Evolutionary conservation across 169 alveolate species (phyloP), one percentile per base, ranked within the genome.

Genomic region (Plasmodium vivax): DNA sequence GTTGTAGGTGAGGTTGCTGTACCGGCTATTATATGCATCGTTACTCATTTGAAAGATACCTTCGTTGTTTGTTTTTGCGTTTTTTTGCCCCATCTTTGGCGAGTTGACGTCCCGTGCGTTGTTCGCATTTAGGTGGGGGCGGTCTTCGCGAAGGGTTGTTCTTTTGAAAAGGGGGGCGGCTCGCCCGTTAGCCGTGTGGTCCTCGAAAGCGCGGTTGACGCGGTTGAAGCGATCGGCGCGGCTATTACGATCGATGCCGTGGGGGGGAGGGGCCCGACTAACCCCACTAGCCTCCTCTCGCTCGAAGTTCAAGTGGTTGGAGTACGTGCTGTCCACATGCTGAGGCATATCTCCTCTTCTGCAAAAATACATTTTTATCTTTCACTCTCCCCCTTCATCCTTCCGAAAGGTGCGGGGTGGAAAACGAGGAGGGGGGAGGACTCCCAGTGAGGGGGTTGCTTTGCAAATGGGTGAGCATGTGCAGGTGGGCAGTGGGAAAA

Each of bases 291-390:
- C 38, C 14, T 19, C 43, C 3, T 10, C 7, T 1, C 38, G 58
- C 41, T 54, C 68, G 74, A 84, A 54, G 34, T 87, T 87, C n/a
- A 87, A 77, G 45, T 74, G 71, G 47, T 75, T 87, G 8, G 79
- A 51, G 72, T 87, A 87, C 68, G 82, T 87, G 81, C 51, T 87
- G 19, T 87, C 82, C 47, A 38, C 79, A 75, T 87, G 54, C 72
- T 77, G 77, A 87, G 58, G 41, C 93, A 71, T 87, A 87, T 87
- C 82, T 87, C 81, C 87, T 87, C 45, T 74, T 14, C 71, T 87
- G 68, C 68, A 30, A 87, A 87, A 23, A 87, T 74, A 77, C 93
- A 87, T 87, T 56, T 87, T 87, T 87, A 62, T 83, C 41, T 83
- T 58, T 36, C 74, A 47, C 36, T 51, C 19, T 56, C 36, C 54